Evolutionary conservation across 2,329 filamentous ascomycete species (phyloP).

Genomic region (Triangularia verruculosa): DNA sequence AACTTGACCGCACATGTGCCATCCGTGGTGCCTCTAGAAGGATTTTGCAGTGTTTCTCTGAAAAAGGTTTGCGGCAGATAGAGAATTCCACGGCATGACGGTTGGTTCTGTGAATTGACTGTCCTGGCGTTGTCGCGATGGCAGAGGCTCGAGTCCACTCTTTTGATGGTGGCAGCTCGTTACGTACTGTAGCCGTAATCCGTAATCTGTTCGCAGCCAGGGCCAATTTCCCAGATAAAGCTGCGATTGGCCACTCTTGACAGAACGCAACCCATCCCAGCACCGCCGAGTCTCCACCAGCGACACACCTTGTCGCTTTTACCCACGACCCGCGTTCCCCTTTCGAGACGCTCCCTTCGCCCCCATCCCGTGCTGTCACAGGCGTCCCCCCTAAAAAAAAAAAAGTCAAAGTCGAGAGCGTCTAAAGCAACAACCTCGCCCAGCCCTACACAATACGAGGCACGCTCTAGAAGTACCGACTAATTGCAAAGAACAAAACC

Average conservation of each 20-base stretch:
- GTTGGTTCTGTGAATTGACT: background rate
- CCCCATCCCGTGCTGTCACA: slow-evolving; percentile 5
- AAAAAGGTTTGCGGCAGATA: background rate
- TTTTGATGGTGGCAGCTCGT: background rate
- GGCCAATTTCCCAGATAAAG: slow-evolving; percentile 24
- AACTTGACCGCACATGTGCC: background rate
- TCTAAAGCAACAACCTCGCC: background rate
- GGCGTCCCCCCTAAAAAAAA: slow-evolving; percentile 11
- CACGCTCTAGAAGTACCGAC: background rate
- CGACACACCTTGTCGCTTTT: background rate
- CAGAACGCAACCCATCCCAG: slow-evolving; percentile 19
- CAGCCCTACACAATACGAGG: slow-evolving; percentile 7
- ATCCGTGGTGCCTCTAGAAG: background rate
- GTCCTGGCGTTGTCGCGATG: background rate
- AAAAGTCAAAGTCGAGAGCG: slow-evolving; percentile 5
- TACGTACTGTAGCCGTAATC: background rate
- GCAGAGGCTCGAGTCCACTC: background rate
- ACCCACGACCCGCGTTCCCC: slow-evolving; percentile 3
- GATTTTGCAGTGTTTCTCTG: background rate
- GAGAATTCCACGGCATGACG: background rate
- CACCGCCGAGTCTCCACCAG: background rate
- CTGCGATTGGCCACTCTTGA: slow-evolving; percentile 20
- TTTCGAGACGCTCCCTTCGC: slow-evolving; percentile 10
- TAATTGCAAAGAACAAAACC: background rate
- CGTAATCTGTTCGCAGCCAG: slow-evolving; percentile 16